phyloP scores from a whole-genome alignment of 257 asterid species.

The Cruciata laevipes region DNA sequence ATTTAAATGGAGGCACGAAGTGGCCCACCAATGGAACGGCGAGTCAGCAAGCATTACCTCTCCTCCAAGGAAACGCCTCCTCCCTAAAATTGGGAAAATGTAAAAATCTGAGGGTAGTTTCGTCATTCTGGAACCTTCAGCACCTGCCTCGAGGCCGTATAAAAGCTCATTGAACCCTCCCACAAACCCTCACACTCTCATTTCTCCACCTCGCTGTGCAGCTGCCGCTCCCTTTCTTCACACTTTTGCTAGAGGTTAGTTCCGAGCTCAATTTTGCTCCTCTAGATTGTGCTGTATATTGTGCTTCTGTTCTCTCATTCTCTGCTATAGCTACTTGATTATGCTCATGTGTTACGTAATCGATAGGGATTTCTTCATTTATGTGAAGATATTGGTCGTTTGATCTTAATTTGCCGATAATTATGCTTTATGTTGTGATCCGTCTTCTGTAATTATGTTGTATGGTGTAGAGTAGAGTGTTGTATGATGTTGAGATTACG shows the following conservation, averaged over 20 bases:
- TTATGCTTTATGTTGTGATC: not conserved
- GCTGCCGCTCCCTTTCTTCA: slow-evolving; percentile 1
- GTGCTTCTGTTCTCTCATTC: not conserved
- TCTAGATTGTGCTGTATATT: not conserved
- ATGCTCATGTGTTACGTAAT: not conserved
- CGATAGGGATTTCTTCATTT: not conserved
- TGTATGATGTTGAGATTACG: not conserved
- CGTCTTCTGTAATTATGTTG: too few species aligned
- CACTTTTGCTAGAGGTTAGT: slow-evolving; percentile 4
- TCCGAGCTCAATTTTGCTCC: not conserved
- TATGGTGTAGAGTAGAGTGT: not conserved
- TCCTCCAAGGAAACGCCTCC: slow-evolving; percentile 2
- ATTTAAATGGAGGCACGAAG: not conserved
- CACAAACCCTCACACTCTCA: not conserved
- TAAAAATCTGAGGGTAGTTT: slow-evolving; percentile 1
- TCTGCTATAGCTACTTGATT: not conserved
- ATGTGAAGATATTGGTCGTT: not conserved
- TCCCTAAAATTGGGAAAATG: not conserved
- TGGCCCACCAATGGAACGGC: not conserved
- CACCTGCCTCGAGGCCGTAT: not conserved
- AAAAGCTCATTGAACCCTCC: slow-evolving; percentile 3
- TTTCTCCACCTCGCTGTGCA: not conserved
- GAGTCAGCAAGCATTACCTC: not conserved
- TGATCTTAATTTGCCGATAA: not conserved
- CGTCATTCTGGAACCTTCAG: not conserved